These are phyloP conservation scores for Guadua angustifolia DNA, from an alignment of 176 grass and related monocot species.

Conservation along the genomic window DNA sequence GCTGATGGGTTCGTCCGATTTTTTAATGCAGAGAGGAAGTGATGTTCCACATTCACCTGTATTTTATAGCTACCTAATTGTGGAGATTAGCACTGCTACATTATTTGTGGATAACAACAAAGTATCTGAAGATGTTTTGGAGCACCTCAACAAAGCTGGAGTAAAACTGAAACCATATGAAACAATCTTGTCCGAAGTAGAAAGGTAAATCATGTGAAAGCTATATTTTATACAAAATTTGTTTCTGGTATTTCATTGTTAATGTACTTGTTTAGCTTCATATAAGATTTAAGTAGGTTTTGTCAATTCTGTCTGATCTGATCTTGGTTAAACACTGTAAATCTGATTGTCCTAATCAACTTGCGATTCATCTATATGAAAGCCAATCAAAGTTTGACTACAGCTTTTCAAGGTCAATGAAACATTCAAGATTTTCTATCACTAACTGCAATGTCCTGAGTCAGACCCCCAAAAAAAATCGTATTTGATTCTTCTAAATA, in stretches of 20 bases:
- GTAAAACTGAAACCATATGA: slow-evolving; percentile 85
- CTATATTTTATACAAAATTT: slow-evolving; percentile 16
- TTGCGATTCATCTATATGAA: neutral
- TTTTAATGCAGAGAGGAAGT: slow-evolving; percentile 85
- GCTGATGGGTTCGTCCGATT: slow-evolving; percentile 32
- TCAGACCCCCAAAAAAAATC: neutral
- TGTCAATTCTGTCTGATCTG: neutral
- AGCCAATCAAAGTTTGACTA: slow-evolving; percentile 1
- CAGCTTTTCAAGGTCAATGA: neutral
- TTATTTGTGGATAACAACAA: slow-evolving; percentile 89
- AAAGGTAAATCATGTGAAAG: slow-evolving; percentile 61
- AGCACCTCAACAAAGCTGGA: slow-evolving; percentile 69
- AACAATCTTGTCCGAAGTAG: slow-evolving; percentile 71
- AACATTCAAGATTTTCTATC: slow-evolving; percentile 21
- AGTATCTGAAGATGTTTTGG: slow-evolving; percentile 63
- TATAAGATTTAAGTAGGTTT: neutral
- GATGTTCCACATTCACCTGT: slow-evolving; percentile 94
- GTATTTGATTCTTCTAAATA: slow-evolving; percentile 2
- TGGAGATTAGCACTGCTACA: slow-evolving; percentile 62
- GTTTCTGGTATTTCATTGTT: neutral
- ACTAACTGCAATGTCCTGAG: neutral
- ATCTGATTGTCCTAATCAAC: neutral
- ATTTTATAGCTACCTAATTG: slow-evolving; percentile 88
- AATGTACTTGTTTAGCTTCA: neutral
- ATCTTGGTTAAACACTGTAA: slow-evolving; percentile 1